Conservation (phyloP, 371 early-diverging fungal species). For the Syncephalastrum racemosum region DNA sequence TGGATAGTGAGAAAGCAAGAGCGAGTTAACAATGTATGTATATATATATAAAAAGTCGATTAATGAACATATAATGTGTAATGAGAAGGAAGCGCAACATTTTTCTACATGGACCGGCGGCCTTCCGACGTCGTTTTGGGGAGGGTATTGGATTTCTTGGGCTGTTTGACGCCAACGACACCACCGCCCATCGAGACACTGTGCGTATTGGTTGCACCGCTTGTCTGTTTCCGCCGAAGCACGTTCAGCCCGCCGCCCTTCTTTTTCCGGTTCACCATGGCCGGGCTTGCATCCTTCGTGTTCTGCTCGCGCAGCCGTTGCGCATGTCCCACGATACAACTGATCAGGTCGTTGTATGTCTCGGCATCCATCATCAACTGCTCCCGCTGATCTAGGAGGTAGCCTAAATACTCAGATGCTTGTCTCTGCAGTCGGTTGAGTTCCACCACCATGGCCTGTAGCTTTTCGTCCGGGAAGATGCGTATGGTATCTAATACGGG, state of each 20-base stretch:
- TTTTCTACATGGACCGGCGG: slow-evolving; percentile 24
- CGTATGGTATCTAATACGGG: slow-evolving; percentile 53
- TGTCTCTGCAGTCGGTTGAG: slow-evolving; percentile 57
- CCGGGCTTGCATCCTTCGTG: slow-evolving; percentile 48
- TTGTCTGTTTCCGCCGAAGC: slow-evolving; percentile 32
- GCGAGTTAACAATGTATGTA: not conserved
- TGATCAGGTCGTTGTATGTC: slow-evolving; percentile 85
- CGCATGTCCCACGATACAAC: slow-evolving; percentile 73
- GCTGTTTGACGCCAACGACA: slow-evolving; percentile 44
- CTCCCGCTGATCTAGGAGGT: slow-evolving; percentile 79
- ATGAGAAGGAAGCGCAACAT: not conserved
- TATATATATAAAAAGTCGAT: slow-evolving; percentile 2
- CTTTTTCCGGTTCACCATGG: slow-evolving; percentile 50
- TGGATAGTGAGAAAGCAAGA: slow-evolving; percentile 42
- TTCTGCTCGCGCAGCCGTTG: slow-evolving; percentile 54
- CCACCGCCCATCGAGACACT: slow-evolving; percentile 52
- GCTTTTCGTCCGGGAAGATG: slow-evolving; percentile 56
- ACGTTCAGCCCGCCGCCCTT: slow-evolving; percentile 31
- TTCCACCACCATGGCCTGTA: slow-evolving; percentile 55
- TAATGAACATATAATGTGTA: slow-evolving; percentile 3
- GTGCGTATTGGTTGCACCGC: slow-evolving; percentile 14
- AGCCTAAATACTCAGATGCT: slow-evolving; percentile 62
- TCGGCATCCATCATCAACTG: slow-evolving; percentile 87
- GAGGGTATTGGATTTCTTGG: slow-evolving; percentile 6
- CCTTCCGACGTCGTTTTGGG: slow-evolving; percentile 21